Base-by-base conservation (phyloP, 78 protist species). In the Chrysochromulina parva region DNA sequence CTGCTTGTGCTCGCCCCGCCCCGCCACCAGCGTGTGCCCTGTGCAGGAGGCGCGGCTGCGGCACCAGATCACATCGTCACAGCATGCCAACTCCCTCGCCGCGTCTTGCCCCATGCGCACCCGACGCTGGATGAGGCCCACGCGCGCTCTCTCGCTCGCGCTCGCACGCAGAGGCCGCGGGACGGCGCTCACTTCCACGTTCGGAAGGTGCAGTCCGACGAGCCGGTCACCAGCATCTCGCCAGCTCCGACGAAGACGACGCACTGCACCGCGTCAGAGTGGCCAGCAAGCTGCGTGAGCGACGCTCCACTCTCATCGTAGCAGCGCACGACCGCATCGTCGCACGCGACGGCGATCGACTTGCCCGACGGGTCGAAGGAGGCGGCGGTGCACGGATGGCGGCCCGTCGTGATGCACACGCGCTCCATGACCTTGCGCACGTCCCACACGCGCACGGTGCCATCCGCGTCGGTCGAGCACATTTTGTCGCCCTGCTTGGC, bases 391-490 rank as follows among this genome's bases (percentile, higher is more conserved):
- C 74, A 67, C n/a, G 95, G 89, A 2, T 69, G 67, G 47, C 1
- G n/a, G 52, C 53, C 10, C 14, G 74, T 55, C 4, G 53, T 9
- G n/a, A 48, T 1, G 82, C 26, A 3, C 16, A n/a, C 53, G 5
- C 3, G 3, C 57, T 74, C 82, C 24, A 7, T 26, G 24, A 94
- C 93, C 94, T 57, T 94, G 20, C 98, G 92, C 67, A 92, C 90
- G 54, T 96, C 98, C 96, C 95, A 94, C 24, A 90, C 16, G 3
- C 59, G 57, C 19, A 88, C 88, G 3, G 50, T 65, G 16, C 98
- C 98, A 71, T 97, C 98, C 11, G 96, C 94, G 66, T 97, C 98
- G 52, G 93, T 24, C 17, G 97, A 94, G 26, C 94, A 94, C 20
- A 96, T 52, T 24, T 74, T 69, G 88, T 96, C 96, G 5, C 97